Evolutionary conservation across 768 basidiomycete species (phyloP), one percentile per base, ranked within the genome.

Genomic region (Clitopilus passeckerianus): DNA sequence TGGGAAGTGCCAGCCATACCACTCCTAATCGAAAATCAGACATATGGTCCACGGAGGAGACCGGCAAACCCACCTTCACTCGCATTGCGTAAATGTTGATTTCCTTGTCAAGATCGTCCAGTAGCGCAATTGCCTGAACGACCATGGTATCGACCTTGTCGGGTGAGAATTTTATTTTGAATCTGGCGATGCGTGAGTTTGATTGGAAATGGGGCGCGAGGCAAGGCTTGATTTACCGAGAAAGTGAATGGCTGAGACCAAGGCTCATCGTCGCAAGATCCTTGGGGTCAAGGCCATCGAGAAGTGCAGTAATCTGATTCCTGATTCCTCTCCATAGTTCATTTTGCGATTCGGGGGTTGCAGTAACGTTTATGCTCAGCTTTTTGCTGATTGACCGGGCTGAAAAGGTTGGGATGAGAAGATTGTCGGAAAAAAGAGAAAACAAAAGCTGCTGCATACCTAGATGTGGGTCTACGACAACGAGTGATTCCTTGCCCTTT

Each of bases 1-100:
- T 5, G 97, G 97, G 83, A 99, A 99, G 78, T 99, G 97, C 97
- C 97, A 99, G 35, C 97, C 97, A 67, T 99, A 99, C 97, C 97
- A 99, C 84, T 99, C 97, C 96, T 97, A 66, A 5, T 53, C 35
- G 58, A 18, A 18, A 15, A 34, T 24, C 43, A 43, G 44, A n/a
- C 10, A 22, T 50, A n/a, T 23, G 41, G 41, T 57, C 24, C 24
- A 15, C 15, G 30, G 43, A 15, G 24, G 15, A 24, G 34, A 9
- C 16, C 33, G 23, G 23, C 44, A 15, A 50, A 59, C 81, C 34
- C 59, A 95, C 95, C 84, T 99, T 99, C 52, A 96, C 93, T 68
- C 97, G 86, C 97, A 99, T 99, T 14, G 95, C 85, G 71, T 99
- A 99, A 57, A 98, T 97, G 77, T 99, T 99, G 71, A 98, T 91